Conservation (phyloP, 495 filamentous ascomycete species). For the Penicillium goetzii region DNA sequence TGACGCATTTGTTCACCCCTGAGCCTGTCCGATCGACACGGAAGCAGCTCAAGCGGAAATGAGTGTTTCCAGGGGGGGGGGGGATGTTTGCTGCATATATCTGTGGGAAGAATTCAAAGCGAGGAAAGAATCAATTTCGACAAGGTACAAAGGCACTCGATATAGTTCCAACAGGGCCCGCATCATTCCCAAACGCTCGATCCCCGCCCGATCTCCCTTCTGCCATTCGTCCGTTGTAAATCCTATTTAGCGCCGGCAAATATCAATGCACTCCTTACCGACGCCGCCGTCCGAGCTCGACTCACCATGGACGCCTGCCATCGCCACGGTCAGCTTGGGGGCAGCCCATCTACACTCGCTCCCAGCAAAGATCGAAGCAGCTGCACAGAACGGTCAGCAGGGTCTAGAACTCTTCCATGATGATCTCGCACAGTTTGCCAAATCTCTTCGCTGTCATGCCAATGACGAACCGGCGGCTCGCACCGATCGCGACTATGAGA, state of each 20-base stretch:
- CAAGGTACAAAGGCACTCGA: neutral
- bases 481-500: conserved; percentile 30
- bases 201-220: neutral
- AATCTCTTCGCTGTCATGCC: conserved; percentile 21
- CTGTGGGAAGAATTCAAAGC: neutral
- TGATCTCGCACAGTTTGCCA: conserved; percentile 31
- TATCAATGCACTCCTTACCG: conserved; percentile 23
- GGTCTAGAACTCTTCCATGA: conserved; percentile 37
- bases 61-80: too few relatives aligned
- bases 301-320: conserved; percentile 30
- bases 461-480: conserved; percentile 2
- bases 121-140: neutral
- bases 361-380: conserved; percentile 29
- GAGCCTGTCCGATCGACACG: conserved; percentile 19
- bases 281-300: conserved; percentile 20
- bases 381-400: conserved; percentile 24
- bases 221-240: neutral
- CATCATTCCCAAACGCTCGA: neutral
- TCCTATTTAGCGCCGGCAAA: conserved; percentile 11
- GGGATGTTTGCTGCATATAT: conserved; percentile 15
- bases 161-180: neutral
- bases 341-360: conserved; percentile 27
- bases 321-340: conserved; percentile 35
- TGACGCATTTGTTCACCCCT: conserved; percentile 21
- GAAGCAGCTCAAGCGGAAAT: conserved; percentile 16